Conservation (phyloP, 345 rosid species). For the Mallotus nudiflorus region DNA sequence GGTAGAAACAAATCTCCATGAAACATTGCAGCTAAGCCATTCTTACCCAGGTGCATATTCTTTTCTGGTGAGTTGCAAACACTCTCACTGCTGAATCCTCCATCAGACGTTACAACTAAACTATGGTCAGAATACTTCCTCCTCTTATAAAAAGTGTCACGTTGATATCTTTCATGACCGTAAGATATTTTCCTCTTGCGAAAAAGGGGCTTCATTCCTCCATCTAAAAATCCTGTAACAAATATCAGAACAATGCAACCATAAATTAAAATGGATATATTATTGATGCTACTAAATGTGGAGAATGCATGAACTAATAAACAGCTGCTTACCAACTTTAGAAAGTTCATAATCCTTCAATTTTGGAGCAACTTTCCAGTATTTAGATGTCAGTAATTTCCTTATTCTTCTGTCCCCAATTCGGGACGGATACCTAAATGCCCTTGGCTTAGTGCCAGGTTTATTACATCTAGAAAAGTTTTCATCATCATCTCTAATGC, state of each 20-base stretch:
- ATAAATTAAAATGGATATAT: background rate
- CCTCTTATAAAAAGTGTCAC: conserved; percentile 55
- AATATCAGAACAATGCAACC: conserved; percentile 12
- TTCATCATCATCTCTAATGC: conserved; percentile 72
- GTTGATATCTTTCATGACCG: conserved; percentile 45
- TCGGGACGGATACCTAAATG: conserved; percentile 58
- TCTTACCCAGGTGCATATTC: conserved; percentile 36
- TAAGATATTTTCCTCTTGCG: conserved; percentile 57
- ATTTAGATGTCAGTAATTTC: conserved; percentile 58
- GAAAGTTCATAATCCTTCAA: conserved; percentile 53
- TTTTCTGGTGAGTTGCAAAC: conserved; percentile 72
- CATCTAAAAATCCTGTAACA: conserved; percentile 42
- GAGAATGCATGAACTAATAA: conserved; percentile 7
- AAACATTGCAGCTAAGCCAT: conserved; percentile 25
- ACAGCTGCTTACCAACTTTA: conserved; percentile 55
- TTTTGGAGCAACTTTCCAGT: conserved; percentile 65
- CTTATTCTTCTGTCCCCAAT: conserved; percentile 59
- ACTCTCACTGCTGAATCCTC: conserved; percentile 80
- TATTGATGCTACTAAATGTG: background rate
- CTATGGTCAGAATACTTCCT: conserved; percentile 59
- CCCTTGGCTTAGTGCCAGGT: conserved; percentile 47
- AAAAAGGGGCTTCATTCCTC: conserved; percentile 47
- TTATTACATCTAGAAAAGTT: conserved; percentile 57
- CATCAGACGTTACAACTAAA: conserved; percentile 59
- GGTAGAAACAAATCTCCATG: conserved; percentile 44